Conservation (phyloP, 1,284 basidiomycete genomes). For the Ustilago bromivora region DNA sequence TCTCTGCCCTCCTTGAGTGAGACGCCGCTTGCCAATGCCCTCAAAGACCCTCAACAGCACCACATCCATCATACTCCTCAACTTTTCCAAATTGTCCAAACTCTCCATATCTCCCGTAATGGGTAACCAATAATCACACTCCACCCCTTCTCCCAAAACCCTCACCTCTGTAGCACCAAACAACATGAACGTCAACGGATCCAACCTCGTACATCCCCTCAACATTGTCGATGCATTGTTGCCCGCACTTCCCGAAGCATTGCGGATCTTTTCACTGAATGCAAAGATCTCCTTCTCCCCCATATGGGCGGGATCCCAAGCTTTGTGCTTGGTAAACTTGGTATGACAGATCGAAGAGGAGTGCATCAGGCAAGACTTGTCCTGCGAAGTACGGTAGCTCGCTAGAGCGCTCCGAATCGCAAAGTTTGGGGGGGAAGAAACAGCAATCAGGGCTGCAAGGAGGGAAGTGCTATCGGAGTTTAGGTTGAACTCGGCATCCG, state of each 20-base stretch:
- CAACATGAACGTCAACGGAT: conserved; percentile 89
- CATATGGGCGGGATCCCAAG: conserved; percentile 71
- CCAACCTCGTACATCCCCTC: conserved; percentile 77
- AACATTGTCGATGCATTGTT: conserved; percentile 78
- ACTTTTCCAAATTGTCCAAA: conserved; percentile 84
- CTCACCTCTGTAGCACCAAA: conserved; percentile 86
- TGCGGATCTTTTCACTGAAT: conserved; percentile 86
- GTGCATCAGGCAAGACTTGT: conserved; percentile 88
- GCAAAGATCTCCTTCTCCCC: conserved; percentile 81
- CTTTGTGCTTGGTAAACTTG: conserved; percentile 74
- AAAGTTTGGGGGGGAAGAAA: conserved; percentile 92
- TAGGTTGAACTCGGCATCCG: conserved; percentile 72
- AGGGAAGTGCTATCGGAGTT: conserved; percentile 83
- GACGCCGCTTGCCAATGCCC: conserved; percentile 72
- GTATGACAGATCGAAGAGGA: conserved; percentile 87
- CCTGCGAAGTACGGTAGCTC: conserved; percentile 81
- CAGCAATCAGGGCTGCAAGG: conserved; percentile 86
- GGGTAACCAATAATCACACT: conserved; percentile 92
- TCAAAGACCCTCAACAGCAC: conserved; percentile 93
- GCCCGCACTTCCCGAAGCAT: conserved; percentile 73
- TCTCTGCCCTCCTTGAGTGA: conserved; percentile 4
- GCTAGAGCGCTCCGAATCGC: conserved; percentile 83
- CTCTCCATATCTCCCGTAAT: conserved; percentile 80
- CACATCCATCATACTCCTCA: conserved; percentile 84
- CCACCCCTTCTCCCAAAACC: conserved; percentile 71